Evolutionary conservation across 768 basidiomycete species (phyloP).

Genomic region (Phylloporus sp.): DNA sequence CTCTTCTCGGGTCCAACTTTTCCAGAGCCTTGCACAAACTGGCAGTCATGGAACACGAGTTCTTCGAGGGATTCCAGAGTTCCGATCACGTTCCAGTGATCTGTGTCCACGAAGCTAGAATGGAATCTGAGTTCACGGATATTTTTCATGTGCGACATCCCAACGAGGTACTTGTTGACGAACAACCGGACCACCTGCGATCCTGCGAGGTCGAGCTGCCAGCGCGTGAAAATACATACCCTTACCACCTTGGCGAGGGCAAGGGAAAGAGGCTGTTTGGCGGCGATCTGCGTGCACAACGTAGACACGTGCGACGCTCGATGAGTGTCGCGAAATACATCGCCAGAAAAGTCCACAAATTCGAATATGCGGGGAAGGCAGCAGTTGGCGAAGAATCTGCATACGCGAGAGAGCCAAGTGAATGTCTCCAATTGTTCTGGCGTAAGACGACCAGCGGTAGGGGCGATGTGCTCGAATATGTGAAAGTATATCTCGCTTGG

Average conservation of each 20-base stretch:
- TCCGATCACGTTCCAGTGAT: constrained; percentile 16
- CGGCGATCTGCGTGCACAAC: constrained; percentile 29
- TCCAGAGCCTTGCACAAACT: background rate
- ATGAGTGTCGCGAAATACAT: constrained; percentile 11
- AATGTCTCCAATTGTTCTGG: constrained; percentile 10
- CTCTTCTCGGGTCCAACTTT: background rate
- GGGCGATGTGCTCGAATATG: constrained; percentile 35
- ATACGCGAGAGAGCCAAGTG: constrained; percentile 35
- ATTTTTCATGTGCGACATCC: constrained; percentile 16
- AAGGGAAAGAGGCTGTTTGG: constrained; percentile 23
- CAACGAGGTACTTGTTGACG: background rate
- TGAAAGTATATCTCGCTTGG: constrained; percentile 43
- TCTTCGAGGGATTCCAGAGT: constrained; percentile 11
- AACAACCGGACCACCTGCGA: constrained; percentile 2
- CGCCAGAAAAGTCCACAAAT: constrained; percentile 20
- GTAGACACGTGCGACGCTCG: background rate
- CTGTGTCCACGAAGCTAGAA: constrained; percentile 1
- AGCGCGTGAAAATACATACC: constrained; percentile 11
- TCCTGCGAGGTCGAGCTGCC: background rate
- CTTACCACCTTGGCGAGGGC: constrained; percentile 31
- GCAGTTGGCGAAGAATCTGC: constrained; percentile 38
- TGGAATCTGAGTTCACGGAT: constrained; percentile 13
- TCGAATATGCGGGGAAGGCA: constrained; percentile 39
- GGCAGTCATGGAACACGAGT: constrained; percentile 10
- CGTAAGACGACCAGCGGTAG: constrained; percentile 9